Percentiles rank a stretch among this genome's conserved stretches.
Evolutionary conservation across 345 rosid genomes (phyloP).

Genomic region (Syzygium oleosum): DNA sequence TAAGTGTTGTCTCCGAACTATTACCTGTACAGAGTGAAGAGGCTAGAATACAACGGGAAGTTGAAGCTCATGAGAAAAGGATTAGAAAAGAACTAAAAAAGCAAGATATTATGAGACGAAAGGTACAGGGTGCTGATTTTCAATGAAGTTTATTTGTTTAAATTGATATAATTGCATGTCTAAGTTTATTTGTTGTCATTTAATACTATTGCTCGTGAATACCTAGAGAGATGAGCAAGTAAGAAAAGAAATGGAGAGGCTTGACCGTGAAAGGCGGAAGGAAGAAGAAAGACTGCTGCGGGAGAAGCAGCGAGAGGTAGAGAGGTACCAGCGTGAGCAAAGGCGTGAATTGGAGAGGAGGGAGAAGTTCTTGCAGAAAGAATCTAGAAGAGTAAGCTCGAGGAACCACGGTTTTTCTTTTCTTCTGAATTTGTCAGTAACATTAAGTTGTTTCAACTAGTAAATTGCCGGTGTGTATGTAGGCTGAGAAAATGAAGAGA

Average conservation of each 20-base stretch:
- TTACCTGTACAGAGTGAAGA: constrained; percentile 54
- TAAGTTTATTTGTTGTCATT: background rate
- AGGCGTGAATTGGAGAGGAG: constrained; percentile 83
- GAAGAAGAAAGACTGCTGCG: constrained; percentile 88
- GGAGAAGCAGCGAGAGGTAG: constrained; percentile 89
- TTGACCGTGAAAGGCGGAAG: constrained; percentile 83
- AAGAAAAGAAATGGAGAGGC: constrained; percentile 82
- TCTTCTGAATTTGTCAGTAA: background rate
- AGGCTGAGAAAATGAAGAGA: constrained; percentile 84
- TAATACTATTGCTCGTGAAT: constrained; percentile 6
- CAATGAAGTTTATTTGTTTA: background rate
- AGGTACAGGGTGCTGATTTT: constrained; percentile 30
- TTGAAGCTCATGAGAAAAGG: constrained; percentile 85
- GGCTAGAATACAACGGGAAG: constrained; percentile 78
- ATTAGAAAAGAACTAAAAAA: constrained; percentile 79
- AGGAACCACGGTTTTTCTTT: background rate
- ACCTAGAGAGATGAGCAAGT: constrained; percentile 70
- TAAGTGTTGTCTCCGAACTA: background rate
- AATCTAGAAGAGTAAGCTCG: constrained; percentile 61
- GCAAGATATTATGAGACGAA: constrained; percentile 74
- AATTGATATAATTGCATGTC: constrained; percentile 1
- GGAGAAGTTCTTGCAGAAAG: constrained; percentile 79
- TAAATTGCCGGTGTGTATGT: background rate
- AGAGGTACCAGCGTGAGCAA: constrained; percentile 70
- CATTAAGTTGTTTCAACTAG: background rate